Evolutionary conservation across 2,329 filamentous ascomycete species (phyloP).

Genomic region (Pyricularia grisea): DNA sequence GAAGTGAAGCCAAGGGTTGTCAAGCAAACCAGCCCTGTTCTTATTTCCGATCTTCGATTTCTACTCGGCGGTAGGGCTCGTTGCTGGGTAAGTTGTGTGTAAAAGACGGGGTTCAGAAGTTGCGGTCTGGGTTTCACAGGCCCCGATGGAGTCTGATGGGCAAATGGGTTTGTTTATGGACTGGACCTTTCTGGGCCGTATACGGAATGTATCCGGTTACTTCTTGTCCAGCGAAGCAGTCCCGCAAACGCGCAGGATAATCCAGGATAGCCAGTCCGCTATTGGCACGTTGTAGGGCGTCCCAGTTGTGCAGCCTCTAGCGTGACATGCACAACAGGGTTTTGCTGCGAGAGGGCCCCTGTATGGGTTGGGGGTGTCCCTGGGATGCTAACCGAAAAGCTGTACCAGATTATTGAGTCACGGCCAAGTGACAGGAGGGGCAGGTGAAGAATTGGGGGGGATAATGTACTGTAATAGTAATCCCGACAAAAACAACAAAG

Average conservation of each 20-base stretch:
- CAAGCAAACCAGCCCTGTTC: background rate
- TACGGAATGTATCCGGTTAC: background rate
- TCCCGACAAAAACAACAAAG: background rate
- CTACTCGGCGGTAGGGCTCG: background rate
- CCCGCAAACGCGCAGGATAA: background rate
- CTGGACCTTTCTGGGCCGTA: background rate
- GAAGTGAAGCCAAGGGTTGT: constrained; percentile 1
- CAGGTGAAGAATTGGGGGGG: background rate
- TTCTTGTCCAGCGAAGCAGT: background rate
- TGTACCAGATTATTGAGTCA: background rate
- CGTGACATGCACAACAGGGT: background rate
- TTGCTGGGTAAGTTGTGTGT: constrained; percentile 3
- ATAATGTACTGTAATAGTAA: background rate
- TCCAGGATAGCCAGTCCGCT: constrained; percentile 1
- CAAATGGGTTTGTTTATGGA: constrained; percentile 1
- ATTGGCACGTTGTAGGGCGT: constrained; percentile 4
- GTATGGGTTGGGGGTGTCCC: constrained; percentile 3
- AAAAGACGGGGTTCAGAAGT: constrained; percentile 1
- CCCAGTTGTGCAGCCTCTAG: constrained; percentile 4
- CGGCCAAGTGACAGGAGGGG: background rate
- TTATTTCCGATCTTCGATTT: background rate
- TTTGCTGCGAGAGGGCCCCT: background rate
- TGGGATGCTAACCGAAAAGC: background rate
- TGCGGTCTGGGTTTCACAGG: constrained; percentile 4
- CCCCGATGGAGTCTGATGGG: constrained; percentile 1